Percentiles rank a stretch among this genome's conserved stretches.
Conservation (phyloP, 1,139 yeast genomes). For the Candida neerlandica region DNA sequence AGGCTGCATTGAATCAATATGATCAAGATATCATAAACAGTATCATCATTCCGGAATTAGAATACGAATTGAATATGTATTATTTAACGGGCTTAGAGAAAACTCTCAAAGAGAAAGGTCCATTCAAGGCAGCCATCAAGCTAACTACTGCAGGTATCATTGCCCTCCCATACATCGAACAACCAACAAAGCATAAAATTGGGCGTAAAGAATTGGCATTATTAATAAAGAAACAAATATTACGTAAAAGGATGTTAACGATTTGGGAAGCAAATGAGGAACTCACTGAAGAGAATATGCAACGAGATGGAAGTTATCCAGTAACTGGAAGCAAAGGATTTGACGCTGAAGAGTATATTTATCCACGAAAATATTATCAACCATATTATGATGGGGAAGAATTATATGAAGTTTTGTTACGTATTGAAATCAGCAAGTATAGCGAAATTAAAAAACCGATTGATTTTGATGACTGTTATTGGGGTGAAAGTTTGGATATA, state of each 20-base stretch:
- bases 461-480: slow-evolving; percentile 16
- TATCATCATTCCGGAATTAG: slow-evolving; percentile 40
- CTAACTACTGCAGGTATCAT: slow-evolving; percentile 36
- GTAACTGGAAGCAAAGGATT: slow-evolving; percentile 33
- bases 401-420: slow-evolving; percentile 37
- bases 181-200: slow-evolving; percentile 27
- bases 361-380: slow-evolving; percentile 32
- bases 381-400: slow-evolving; percentile 34
- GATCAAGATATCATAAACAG: slow-evolving; percentile 37
- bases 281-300: slow-evolving; percentile 11
- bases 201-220: slow-evolving; percentile 32
- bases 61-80: slow-evolving; percentile 36
- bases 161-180: slow-evolving; percentile 30
- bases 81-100: slow-evolving; percentile 22
- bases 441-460: background rate
- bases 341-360: slow-evolving; percentile 30
- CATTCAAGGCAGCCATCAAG: slow-evolving; percentile 35
- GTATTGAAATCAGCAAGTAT: slow-evolving; percentile 8
- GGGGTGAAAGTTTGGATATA: slow-evolving; percentile 28
- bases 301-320: slow-evolving; percentile 30
- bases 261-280: slow-evolving; percentile 29
- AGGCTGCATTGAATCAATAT: slow-evolving; percentile 22
- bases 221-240: slow-evolving; percentile 35
- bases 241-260: slow-evolving; percentile 22
- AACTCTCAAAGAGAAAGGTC: slow-evolving; percentile 39